phyloP scores from a whole-genome alignment of 192 early-diverging fungal genomes.

The Physocladia obscura region DNA sequence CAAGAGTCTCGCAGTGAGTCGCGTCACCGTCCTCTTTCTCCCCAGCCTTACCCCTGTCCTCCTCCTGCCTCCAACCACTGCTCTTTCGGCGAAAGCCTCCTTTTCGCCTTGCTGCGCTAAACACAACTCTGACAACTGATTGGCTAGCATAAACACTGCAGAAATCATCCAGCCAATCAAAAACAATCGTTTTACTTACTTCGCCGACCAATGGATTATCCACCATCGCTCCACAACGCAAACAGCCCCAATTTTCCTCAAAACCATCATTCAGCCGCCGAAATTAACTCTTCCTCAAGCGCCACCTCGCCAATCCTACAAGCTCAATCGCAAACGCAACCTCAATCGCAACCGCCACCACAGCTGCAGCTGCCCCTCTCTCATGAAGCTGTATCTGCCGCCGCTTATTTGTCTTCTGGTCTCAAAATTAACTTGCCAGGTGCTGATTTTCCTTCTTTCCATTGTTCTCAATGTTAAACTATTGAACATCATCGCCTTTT shows the following conservation, averaged over 20 bases:
- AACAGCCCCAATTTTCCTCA: no score
- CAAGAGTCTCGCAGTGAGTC: no score
- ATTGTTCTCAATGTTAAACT: background rate
- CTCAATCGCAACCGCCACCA: background rate
- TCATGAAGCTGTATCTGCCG: background rate
- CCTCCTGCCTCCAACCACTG: background rate
- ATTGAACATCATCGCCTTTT: background rate
- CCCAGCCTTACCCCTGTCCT: no score
- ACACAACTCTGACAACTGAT: no score
- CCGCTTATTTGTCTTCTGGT: background rate
- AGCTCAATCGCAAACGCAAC: background rate
- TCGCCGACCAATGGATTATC: no score
- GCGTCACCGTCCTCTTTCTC: no score
- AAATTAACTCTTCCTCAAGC: no score
- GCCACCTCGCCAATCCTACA: background rate
- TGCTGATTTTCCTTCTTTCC: background rate
- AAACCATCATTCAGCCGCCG: no score
- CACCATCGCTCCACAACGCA: no score
- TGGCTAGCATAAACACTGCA: no score
- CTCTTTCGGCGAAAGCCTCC: background rate
- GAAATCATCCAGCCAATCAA: no score
- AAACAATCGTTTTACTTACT: no score
- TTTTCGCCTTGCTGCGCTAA: background rate
- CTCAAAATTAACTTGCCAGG: background rate
- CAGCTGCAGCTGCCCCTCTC: background rate